phyloP scores from a whole-genome alignment of 345 rosid genomes.

The Syzygium oleosum region DNA sequence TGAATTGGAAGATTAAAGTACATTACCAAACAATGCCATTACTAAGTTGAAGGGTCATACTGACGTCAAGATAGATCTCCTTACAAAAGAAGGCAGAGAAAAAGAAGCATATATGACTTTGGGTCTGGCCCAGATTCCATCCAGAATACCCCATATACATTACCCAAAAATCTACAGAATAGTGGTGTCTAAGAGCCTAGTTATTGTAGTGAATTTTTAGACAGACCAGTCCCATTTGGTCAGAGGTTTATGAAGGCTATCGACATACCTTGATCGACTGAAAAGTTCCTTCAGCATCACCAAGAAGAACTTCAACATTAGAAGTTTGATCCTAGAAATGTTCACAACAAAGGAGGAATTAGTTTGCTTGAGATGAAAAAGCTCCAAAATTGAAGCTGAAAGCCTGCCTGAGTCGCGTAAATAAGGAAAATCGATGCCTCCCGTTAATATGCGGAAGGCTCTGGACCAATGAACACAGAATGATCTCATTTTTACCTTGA shows the following conservation, averaged over 20 bases:
- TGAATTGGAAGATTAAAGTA: constrained; percentile 9
- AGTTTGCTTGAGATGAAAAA: background rate
- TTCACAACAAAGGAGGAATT: background rate
- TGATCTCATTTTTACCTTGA: constrained; percentile 47
- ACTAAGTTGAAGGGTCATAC: background rate
- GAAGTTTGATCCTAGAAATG: constrained; percentile 55
- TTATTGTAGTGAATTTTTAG: background rate
- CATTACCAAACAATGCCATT: background rate
- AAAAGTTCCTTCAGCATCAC: constrained; percentile 63
- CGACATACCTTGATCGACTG: constrained; percentile 76
- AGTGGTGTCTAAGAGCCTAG: background rate
- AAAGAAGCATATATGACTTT: background rate
- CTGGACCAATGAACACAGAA: background rate
- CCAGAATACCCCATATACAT: background rate
- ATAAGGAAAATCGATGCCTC: background rate
- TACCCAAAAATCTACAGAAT: background rate
- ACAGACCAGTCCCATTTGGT: background rate
- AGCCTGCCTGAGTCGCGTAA: background rate
- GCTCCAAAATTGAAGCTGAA: background rate
- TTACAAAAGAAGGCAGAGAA: background rate
- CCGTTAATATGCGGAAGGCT: background rate
- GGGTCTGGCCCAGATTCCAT: background rate
- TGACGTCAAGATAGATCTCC: background rate
- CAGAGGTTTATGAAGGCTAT: background rate
- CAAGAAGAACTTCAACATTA: constrained; percentile 50